Evolutionary conservation across 2,329 filamentous ascomycete genomes (phyloP).

Genomic region (Zopfia rhizophila): DNA sequence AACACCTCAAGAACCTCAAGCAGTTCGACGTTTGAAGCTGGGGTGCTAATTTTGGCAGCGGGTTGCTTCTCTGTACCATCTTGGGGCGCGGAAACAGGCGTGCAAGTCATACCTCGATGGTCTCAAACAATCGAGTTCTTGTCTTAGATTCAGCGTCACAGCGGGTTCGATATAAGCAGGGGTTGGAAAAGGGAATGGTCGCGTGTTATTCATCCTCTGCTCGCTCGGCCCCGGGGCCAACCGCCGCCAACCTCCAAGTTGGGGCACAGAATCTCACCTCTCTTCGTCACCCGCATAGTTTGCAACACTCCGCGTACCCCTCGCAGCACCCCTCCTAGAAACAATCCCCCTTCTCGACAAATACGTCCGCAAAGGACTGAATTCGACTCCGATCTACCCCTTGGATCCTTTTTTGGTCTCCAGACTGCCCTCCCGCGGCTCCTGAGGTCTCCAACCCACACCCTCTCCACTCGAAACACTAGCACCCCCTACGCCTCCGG

Average conservation of each 20-base stretch:
- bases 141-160: no score
- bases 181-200: no score
- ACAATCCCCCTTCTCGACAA: conserved; percentile 1
- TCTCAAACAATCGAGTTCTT: no score
- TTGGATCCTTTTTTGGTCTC: background rate
- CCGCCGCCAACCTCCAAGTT: no score
- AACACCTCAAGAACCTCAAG: no score
- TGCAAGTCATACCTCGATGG: conserved; percentile 12
- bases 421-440: conserved; percentile 16
- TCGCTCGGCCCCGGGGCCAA: no score
- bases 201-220: no score
- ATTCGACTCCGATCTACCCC: background rate
- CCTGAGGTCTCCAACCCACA: conserved; percentile 8
- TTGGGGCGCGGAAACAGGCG: conserved; percentile 2
- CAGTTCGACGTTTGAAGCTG: conserved; percentile 33
- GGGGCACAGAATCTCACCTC: conserved; percentile 8
- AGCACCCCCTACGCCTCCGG: conserved; percentile 24
- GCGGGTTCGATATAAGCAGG: no score
- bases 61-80: conserved; percentile 8
- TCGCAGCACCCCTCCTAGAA: conserved; percentile 10
- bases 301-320: conserved; percentile 12
- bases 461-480: conserved; percentile 33
- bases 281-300: conserved; percentile 23
- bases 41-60: conserved; percentile 30
- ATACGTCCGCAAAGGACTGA: background rate